Percentiles rank a stretch among this genome's conserved stretches.
These are phyloP conservation scores for Geranomyces variabilis DNA, from an alignment of 192 early-diverging fungal species.

Conservation along the genomic window DNA sequence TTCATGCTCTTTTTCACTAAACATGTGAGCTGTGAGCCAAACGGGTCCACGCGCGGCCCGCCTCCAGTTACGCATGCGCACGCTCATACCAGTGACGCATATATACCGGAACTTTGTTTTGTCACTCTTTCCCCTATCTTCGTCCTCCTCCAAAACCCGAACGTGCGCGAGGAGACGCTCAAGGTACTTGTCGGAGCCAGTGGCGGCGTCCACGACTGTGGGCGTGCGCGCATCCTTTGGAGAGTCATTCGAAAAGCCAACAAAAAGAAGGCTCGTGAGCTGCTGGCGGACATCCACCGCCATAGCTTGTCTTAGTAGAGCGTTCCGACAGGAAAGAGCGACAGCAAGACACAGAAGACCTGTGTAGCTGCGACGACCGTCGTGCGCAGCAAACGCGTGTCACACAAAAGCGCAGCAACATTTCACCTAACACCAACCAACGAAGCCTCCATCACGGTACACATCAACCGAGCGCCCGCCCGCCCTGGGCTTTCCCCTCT, in stretches of 20 bases:
- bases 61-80: no score
- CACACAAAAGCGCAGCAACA: no score
- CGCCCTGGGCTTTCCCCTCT: no score
- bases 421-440: no score
- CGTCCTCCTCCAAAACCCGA: constrained; percentile 8
- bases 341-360: no score
- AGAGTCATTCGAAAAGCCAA: constrained; percentile 17
- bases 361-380: no score
- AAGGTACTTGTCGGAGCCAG: constrained; percentile 16
- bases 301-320: not conserved
- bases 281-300: constrained; percentile 17
- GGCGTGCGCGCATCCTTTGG: not conserved
- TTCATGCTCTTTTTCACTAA: constrained; percentile 42
- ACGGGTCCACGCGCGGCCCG: not conserved
- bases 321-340: no score
- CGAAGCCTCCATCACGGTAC: no score
- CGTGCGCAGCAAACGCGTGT: no score
- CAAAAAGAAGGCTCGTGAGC: constrained; percentile 32
- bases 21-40: not conserved
- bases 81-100: constrained; percentile 38
- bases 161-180: constrained; percentile 27
- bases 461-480: no score
- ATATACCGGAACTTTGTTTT: constrained; percentile 29
- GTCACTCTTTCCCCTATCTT: constrained; percentile 12
- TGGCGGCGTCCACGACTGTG: not conserved